These are phyloP conservation scores for Streptanthus diversifolius DNA, from an alignment of 345 rosid species.

Conservation along the genomic window DNA sequence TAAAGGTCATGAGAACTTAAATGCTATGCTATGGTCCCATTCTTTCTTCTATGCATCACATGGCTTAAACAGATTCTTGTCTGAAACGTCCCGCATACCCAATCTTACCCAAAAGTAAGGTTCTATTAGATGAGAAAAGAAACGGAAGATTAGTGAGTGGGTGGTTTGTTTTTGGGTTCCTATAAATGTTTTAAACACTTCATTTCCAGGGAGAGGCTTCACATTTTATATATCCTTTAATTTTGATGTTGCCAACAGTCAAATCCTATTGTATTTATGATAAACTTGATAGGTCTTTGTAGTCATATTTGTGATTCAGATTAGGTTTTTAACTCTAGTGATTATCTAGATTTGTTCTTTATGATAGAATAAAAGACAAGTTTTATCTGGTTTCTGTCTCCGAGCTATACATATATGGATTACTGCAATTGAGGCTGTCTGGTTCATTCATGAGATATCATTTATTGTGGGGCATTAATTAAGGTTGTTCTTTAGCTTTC, in stretches of 20 bases:
- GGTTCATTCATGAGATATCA: slow-evolving; percentile 13
- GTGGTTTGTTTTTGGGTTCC: neutral
- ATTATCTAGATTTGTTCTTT: neutral
- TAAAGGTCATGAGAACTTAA: slow-evolving; percentile 7
- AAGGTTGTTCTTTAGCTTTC: slow-evolving; percentile 4
- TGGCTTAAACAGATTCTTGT: slow-evolving; percentile 11
- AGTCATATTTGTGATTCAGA: neutral
- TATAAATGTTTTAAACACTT: neutral
- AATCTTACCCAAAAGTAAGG: neutral
- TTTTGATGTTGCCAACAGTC: neutral
- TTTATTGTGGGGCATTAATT: slow-evolving; percentile 20
- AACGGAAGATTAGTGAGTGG: neutral
- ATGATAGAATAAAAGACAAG: neutral
- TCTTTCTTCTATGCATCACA: slow-evolving; percentile 25
- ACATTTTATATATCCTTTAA: neutral
- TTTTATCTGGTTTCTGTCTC: neutral
- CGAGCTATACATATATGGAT: neutral
- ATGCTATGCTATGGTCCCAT: slow-evolving; percentile 21
- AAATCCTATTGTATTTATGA: neutral
- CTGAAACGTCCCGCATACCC: neutral
- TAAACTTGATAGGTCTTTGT: neutral
- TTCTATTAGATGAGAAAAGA: neutral
- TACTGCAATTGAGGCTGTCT: neutral
- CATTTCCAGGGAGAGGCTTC: neutral
- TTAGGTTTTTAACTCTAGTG: neutral